Evolutionary conservation across 345 rosid species (phyloP).

Genomic region (Lumnitzera racemosa): DNA sequence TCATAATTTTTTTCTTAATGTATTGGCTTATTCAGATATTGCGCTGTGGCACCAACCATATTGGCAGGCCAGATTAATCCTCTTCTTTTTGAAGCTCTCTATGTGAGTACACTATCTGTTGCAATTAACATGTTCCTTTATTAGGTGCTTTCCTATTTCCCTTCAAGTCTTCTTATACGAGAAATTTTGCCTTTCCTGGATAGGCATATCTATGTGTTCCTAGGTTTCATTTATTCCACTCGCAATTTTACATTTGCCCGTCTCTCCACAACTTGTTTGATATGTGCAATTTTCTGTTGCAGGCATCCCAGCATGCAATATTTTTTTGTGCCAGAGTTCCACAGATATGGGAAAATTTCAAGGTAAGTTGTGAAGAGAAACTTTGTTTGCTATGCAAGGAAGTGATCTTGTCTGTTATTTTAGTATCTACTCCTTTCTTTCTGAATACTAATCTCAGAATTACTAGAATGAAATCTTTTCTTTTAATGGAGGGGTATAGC

Average conservation of each 20-base stretch:
- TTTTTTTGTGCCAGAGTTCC: conserved; percentile 92
- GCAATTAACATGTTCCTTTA: too few relatives aligned
- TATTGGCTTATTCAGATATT: conserved; percentile 42
- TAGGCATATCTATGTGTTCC: neutral
- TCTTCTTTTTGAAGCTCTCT: conserved; percentile 70
- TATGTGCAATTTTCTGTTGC: conserved; percentile 17
- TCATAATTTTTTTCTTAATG: conserved; percentile 22
- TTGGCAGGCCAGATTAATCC: conserved; percentile 72
- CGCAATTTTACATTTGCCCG: neutral
- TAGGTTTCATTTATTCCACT: neutral
- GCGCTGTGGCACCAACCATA: conserved; percentile 74
- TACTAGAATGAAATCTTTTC: too few relatives aligned
- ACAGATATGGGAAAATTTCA: conserved; percentile 84
- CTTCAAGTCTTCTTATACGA: neutral
- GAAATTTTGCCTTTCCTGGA: too few relatives aligned
- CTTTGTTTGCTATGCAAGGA: neutral
- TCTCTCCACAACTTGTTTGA: conserved; percentile 4
- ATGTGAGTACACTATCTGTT: conserved; percentile 33
- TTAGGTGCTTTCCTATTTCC: neutral
- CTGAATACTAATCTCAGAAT: too few relatives aligned
- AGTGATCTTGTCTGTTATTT: neutral
- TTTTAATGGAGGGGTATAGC: too few relatives aligned
- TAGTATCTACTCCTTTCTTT: too few relatives aligned
- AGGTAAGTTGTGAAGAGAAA: conserved; percentile 34
- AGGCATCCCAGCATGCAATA: conserved; percentile 95